phyloP scores from a whole-genome alignment of 1,284 basidiomycete genomes.

The Apiotrichum gracile region DNA sequence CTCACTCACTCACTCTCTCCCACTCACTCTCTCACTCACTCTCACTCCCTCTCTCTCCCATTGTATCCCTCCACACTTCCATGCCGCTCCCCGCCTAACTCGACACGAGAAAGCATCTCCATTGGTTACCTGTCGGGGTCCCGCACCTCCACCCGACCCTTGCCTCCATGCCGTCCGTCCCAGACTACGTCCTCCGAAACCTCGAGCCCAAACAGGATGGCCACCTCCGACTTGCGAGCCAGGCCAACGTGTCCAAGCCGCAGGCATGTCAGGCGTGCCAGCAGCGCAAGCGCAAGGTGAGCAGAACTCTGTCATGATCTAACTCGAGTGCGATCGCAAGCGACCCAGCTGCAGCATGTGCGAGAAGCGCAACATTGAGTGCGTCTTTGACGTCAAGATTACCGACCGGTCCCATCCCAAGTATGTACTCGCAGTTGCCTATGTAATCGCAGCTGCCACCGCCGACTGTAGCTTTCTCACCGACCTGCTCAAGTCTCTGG shows the following conservation, averaged over 20 bases:
- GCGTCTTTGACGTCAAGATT: conserved; percentile 11
- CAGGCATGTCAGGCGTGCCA: conserved; percentile 12
- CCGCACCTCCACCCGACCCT: no score
- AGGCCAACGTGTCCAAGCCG: not conserved
- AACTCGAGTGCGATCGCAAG: conserved; percentile 4
- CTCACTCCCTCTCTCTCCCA: no score
- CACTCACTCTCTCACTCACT: no score
- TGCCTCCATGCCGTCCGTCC: not conserved
- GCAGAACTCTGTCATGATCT: not conserved
- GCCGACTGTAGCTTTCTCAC: conserved; percentile 5
- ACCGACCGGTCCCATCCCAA: conserved; percentile 9
- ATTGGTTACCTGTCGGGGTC: no score
- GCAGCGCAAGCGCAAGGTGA: conserved; percentile 13
- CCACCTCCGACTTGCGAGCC: not conserved
- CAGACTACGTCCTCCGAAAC: not conserved
- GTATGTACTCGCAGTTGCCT: not conserved
- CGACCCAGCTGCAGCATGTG: conserved; percentile 10
- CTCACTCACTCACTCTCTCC: no score
- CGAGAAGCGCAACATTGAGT: conserved; percentile 8
- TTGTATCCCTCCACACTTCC: no score
- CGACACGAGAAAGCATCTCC: no score
- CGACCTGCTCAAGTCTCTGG: conserved; percentile 5
- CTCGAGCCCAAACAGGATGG: not conserved
- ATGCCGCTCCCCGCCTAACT: no score
- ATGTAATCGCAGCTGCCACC: not conserved